Base-by-base conservation (phyloP, 2,329 filamentous ascomycete genomes). In the Hymenoscyphus repandus region DNA sequence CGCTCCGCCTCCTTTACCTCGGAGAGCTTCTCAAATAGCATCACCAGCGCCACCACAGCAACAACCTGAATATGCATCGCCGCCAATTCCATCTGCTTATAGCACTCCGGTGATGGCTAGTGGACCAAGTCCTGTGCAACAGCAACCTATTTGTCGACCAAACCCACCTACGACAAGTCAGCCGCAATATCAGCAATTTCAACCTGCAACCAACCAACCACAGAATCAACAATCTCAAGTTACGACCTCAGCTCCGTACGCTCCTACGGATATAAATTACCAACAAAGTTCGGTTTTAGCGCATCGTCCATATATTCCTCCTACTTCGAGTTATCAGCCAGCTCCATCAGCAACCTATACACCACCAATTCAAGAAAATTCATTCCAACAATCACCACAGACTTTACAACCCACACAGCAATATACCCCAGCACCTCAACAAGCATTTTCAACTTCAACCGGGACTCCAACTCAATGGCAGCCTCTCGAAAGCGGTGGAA, bases 381-480 rank as follows among this genome's bases (percentile, higher is more conserved):
- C 15, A 10, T 10, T 11, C 15, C 9, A 10, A 17, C 36, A 10
- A 17, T 12, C 36, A 39, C n/a, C 9, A 10, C n/a, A 39, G 9
- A 39, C 6, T 17, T 11, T 12, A 12, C 7, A 39, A 6, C n/a
- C 9, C 17, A 15, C 17, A 10, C 36, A 39, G 17, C 9, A 9
- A 11, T 10, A 10, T 10, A 6, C n/a, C 15, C 36, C 9, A 12
- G 6, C 36, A 9, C 9, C 36, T 10, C 36, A 9, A 11, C 7
- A 12, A 39, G 9, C 36, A 39, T 31, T 30, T 15, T 9, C 11
- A 13, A 6, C 17, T 15, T 6, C 12, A 22, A 6, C 17, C 6
- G 36, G 22, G n/a, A n/a, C 36, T 1, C 45, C 45, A 13, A 22
- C 37, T n/a, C 45, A 47, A 18, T 54, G 52, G 52, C 44, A 50